Evolutionary conservation across 1,284 basidiomycete species (phyloP), one percentile per base, ranked within the genome.

Genomic region (Trichosporon ovoides): DNA sequence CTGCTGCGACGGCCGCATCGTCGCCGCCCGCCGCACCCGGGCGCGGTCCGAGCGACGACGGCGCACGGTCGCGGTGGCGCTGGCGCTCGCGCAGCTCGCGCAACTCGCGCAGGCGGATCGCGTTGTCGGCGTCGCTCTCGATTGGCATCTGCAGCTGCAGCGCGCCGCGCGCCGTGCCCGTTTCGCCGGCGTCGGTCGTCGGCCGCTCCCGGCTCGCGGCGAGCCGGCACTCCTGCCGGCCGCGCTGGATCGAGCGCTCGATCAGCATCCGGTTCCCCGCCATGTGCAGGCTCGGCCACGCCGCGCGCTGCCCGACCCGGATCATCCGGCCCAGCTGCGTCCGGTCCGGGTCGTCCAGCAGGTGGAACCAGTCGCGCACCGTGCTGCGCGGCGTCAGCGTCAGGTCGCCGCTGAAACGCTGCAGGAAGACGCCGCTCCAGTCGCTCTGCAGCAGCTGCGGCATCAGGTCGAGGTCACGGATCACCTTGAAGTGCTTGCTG

Each of bases 211-310:
- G 68, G 22, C 66, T 67, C 24, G 81, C 71, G 3, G 81, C 79
- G 57, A 78, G 81, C 22, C 89, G 86, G 35, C 90, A 82, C 55
- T 83, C 81, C 68, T 87, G 84, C 13, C 93, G 85, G 16, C 93
- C 92, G 12, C 85, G 80, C 49, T 87, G 81, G 55, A 97, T 89
- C 64, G 93, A 87, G 49, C 86, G 85, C 77, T 75, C 77, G 38
- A 73, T 75, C 38, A 72, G 75, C 60, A 84, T 81, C 31, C 93
- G 82, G 71, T 97, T 96, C 68, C 87, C 84, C 55, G 95, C 89
- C 83, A 97, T 95, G 67, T 91, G 90, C 38, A 94, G 88, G 79
- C 93, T 93, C 0, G 93, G 93, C 91, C 91, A 97, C 19, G 93
- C 87, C n/a, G 91, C 92, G n/a, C 85, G 75, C 76, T 95, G 82